Percentiles rank a stretch among this genome's conserved stretches.
Evolutionary conservation across 1,284 basidiomycete species (phyloP).

Genomic region (Boletus nobilissimus): DNA sequence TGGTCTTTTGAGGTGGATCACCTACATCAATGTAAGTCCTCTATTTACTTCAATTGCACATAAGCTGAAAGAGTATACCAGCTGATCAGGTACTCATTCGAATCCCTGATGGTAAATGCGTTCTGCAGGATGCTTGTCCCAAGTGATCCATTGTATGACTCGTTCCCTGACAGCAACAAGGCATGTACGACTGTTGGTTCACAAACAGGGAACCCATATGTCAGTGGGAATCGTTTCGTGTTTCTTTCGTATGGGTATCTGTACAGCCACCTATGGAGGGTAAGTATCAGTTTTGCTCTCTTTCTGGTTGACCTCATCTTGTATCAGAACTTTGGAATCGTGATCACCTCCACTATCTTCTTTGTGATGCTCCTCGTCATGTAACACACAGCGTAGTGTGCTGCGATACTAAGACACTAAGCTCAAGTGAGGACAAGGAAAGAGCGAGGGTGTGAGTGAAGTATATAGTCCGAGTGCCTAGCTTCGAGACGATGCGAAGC

Average conservation of each 20-base stretch:
- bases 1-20: constrained; percentile 71
- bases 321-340: constrained; percentile 63
- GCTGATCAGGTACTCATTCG: constrained; percentile 63
- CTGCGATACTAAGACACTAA: too few relatives aligned
- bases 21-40: constrained; percentile 65
- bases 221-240: constrained; percentile 50
- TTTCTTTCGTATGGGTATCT: constrained; percentile 69
- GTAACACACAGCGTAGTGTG: too few relatives aligned
- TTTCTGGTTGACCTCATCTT: constrained; percentile 20
- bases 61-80: constrained; percentile 30
- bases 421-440: too few relatives aligned
- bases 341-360: constrained; percentile 61
- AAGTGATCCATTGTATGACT: constrained; percentile 63
- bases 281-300: constrained; percentile 47
- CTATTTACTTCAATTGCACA: background rate
- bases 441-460: too few relatives aligned
- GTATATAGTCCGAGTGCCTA: too few relatives aligned
- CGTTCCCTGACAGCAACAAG: constrained; percentile 61
- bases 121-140: constrained; percentile 57
- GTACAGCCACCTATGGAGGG: constrained; percentile 73
- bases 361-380: constrained; percentile 60
- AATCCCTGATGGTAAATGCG: constrained; percentile 65
- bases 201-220: constrained; percentile 35
- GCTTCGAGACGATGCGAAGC: too few relatives aligned
- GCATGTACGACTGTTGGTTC: constrained; percentile 65